Base-by-base conservation (phyloP, 192 early-diverging fungal genomes). In the Backusella westeae region DNA sequence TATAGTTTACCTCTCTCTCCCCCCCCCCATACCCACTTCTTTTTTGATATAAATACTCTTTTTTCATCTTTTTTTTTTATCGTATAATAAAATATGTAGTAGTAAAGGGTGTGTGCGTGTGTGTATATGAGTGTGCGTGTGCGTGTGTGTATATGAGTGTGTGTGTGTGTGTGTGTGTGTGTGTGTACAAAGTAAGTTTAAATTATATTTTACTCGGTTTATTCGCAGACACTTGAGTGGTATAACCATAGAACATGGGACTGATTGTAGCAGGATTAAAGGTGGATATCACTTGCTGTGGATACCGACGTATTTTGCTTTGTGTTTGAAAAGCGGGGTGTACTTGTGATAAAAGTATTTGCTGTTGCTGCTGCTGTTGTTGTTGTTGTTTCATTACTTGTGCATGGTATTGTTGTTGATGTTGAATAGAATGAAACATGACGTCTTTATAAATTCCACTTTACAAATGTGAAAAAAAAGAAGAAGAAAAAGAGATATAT, bases 191-290 rank as follows among this genome's bases (percentile, higher is more conserved):
- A n/a, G 23, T 21, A 39, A 39, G 10, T 10, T 39, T 39, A 38
- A 21, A 44, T 38, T 38, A 65, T 17, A 41, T 74, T 63, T 3
- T 38, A 65, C n/a, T 74, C 73, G 23, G 53, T 63, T 17, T 65
- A 74, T 59, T 65, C 63, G 23, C 73, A 63, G 53, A 59, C 4
- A 59, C 53, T 23, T 59, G 53, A 26, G 53, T 23, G 38, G 29
- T 6, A 65, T 77, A 77, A 29, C 76, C 76, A 69, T 59, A 77
- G 44, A 77, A 77, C 35, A 77, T 69, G n/a, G 76, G 76, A 42
- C 76, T 77, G 5, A n/a, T 39, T 21, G 56, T 42, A n/a, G 76
- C 52, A 21, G 76, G 34, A 71, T 77, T 53, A 77, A 77, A 77
- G n/a, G 38, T 9, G 53, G 53, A 26, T 59, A 59, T 59, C 21